Conservation (phyloP, 2,329 filamentous ascomycete species). For the Colletotrichum nymphaeae region DNA sequence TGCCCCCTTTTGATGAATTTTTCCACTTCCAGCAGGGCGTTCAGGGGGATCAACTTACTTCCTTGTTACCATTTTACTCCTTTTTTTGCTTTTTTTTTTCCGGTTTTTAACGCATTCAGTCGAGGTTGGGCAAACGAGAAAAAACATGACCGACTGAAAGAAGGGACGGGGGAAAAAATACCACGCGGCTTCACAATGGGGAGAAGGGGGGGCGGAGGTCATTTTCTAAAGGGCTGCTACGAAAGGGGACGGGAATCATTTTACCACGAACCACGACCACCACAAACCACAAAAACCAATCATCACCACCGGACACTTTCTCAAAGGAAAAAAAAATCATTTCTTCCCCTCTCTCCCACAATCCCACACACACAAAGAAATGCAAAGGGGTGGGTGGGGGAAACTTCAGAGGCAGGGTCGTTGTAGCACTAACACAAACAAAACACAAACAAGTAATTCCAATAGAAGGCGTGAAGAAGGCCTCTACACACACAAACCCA, state of each 20-base stretch:
- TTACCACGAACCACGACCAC: slow-evolving; percentile 15
- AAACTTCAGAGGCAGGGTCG: slow-evolving; percentile 10
- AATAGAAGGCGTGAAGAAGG: slow-evolving; percentile 28
- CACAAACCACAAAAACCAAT: slow-evolving; percentile 9
- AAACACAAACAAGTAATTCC: slow-evolving; percentile 22
- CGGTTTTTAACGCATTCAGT: slow-evolving; percentile 22
- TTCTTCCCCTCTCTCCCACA: too few species aligned
- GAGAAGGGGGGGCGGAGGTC: not conserved
- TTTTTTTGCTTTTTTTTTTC: slow-evolving; percentile 7
- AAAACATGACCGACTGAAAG: slow-evolving; percentile 34
- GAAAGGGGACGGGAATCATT: slow-evolving; percentile 24
- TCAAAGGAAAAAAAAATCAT: slow-evolving; percentile 9
- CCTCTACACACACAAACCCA: slow-evolving; percentile 1
- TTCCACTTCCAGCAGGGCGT: slow-evolving; percentile 34
- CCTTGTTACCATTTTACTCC: slow-evolving; percentile 7
- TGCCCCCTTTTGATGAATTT: slow-evolving; percentile 30
- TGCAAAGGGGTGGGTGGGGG: not conserved
- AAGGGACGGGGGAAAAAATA: slow-evolving; percentile 29
- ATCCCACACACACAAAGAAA: not conserved
- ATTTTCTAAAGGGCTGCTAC: slow-evolving; percentile 31
- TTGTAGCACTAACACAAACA: slow-evolving; percentile 31
- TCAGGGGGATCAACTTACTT: slow-evolving; percentile 16
- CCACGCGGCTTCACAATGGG: slow-evolving; percentile 19
- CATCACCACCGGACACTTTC: slow-evolving; percentile 4
- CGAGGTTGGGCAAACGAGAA: slow-evolving; percentile 28